phyloP scores from a whole-genome alignment of 257 asterid genomes.

The Cinchona pubescens region DNA sequence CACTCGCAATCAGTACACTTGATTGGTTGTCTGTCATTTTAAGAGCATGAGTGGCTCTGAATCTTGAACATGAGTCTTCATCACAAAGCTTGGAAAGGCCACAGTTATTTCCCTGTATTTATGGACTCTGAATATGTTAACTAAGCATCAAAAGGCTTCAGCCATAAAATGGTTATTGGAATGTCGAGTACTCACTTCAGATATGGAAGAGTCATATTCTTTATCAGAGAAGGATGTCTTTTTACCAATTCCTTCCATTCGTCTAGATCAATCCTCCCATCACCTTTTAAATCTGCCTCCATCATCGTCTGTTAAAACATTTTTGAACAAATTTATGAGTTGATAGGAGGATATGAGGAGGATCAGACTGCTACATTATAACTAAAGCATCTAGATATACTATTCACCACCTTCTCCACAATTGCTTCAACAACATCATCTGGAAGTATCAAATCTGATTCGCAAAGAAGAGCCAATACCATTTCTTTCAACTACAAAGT shows the following conservation, averaged over 20 bases:
- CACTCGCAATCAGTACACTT: neutral
- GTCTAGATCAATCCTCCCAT: conserved; percentile 76
- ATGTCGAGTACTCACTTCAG: conserved; percentile 46
- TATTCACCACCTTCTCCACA: conserved; percentile 57
- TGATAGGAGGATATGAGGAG: neutral
- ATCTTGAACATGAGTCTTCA: conserved; percentile 63
- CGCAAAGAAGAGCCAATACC: conserved; percentile 74
- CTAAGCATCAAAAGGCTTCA: too few species aligned
- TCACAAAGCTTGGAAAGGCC: conserved; percentile 73
- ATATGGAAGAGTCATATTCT: conserved; percentile 84
- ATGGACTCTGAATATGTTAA: neutral
- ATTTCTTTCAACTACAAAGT: conserved; percentile 64
- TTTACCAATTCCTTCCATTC: conserved; percentile 77
- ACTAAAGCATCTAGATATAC: neutral
- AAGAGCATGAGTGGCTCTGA: conserved; percentile 57
- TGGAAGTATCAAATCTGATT: conserved; percentile 62
- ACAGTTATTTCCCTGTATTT: conserved; percentile 75
- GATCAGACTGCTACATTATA: neutral
- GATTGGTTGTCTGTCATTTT: conserved; percentile 10
- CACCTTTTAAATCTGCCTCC: conserved; percentile 70
- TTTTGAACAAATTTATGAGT: neutral
- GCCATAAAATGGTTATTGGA: too few species aligned
- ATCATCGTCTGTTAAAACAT: conserved; percentile 43
- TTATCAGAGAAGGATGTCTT: conserved; percentile 71
- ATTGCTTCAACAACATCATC: conserved; percentile 62